Conservation (phyloP, 2,329 filamentous ascomycete species). For the Scedosporium aurantiacum region DNA sequence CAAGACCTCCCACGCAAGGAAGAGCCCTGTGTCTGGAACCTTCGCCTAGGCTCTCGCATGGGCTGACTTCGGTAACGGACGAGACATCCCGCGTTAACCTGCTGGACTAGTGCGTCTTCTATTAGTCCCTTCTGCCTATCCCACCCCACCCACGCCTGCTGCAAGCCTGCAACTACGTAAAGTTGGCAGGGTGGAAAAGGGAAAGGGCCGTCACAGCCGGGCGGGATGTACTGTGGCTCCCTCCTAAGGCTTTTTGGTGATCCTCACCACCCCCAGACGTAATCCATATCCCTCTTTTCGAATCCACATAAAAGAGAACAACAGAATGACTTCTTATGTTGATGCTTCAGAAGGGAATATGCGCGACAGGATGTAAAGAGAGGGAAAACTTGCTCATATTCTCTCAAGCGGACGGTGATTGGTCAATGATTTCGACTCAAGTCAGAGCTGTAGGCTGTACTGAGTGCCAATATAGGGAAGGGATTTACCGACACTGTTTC, state of each 20-base stretch:
- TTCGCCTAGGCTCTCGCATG: not conserved
- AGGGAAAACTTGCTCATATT: constrained; percentile 6
- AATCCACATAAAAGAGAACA: too few species aligned
- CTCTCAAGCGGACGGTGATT: not conserved
- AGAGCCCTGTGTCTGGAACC: not conserved
- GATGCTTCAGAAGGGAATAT: not conserved
- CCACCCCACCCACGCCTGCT: not conserved
- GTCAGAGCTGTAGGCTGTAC: not conserved
- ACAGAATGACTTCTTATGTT: too few species aligned
- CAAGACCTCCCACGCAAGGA: not conserved
- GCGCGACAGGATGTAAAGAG: not conserved
- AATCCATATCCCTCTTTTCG: too few species aligned
- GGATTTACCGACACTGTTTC: not conserved
- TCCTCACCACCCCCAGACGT: too few species aligned
- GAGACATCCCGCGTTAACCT: not conserved
- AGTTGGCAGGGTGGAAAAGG: not conserved
- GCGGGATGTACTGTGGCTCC: not conserved
- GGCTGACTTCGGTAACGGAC: not conserved
- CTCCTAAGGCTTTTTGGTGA: too few species aligned
- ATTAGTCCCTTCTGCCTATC: not conserved
- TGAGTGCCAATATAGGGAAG: not conserved
- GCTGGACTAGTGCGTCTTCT: not conserved
- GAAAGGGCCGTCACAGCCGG: not conserved
- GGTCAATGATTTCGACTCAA: not conserved
- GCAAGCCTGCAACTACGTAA: not conserved